Evolutionary conservation across 2,329 filamentous ascomycete genomes (phyloP), one percentile per base, ranked within the genome.

Genomic region (Paracamarosporium sp.): DNA sequence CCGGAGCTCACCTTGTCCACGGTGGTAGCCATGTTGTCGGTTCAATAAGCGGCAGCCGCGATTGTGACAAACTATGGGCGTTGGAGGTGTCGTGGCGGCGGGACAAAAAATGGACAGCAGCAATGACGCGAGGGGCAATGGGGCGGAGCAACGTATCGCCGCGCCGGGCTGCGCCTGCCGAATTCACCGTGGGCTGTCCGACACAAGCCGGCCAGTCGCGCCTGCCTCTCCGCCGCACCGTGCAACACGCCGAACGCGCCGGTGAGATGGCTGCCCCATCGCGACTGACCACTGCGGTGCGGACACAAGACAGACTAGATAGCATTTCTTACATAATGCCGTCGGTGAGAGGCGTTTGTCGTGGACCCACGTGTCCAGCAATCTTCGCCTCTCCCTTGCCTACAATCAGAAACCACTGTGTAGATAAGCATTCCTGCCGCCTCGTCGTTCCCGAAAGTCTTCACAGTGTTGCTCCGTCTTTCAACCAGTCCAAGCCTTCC

Each of bases 21-120:
- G 40, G 94, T 98, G 60, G 94, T 98, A 85, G 94, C 85, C 95
- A 98, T 98, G 73, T 79, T 90, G 83, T 76, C 43, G 55, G 48
- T 47, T 62, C 33, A 52, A 30, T 53, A n/a, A 43, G 15, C 31
- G 22, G 27, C 44, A 40, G 57, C 53, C 53, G 56, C 53, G 50
- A 52, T 53, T 27, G 47, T 45, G 44, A 17, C 31, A n/a, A 15
- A 44, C 22, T 45, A 27, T 24, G 27, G 30, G 30, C 41, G 54
- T 46, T 53, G 50, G 24, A 27, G 54, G 48, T 27, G 41, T 53
- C 22, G 40, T 41, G 53, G 50, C 50, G 17, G 5, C n/a, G n/a
- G n/a, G 51, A 61, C 63, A 67, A 61, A 72, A 75, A 72, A 72
- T 73, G 50, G 51, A 56, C 46, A 31, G 56, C 57, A 60, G 61